Conservation (phyloP, 306 rosid genomes). For the Malus sieversii region DNA sequence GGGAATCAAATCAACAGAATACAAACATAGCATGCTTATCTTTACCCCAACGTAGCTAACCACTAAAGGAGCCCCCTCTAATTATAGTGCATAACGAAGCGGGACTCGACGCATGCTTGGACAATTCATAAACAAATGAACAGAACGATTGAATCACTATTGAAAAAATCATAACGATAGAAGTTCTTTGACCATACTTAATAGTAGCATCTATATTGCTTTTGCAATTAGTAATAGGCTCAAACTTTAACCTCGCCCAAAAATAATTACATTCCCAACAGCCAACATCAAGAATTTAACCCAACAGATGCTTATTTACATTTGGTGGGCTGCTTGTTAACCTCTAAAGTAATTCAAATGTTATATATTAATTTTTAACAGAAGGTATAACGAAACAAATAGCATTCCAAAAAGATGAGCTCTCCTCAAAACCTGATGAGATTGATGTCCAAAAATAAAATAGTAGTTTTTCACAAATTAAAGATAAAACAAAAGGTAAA, state of each 20-base stretch:
- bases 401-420: background rate
- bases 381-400: background rate
- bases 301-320: background rate
- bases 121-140: background rate
- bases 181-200: background rate
- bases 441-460: background rate
- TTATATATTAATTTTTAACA: background rate
- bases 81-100: background rate
- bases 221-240: background rate
- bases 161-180: background rate
- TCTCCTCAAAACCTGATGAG: background rate
- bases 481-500: background rate
- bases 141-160: background rate
- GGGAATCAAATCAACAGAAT: slow-evolving; percentile 12
- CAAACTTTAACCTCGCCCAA: background rate
- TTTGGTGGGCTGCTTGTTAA: background rate
- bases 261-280: background rate
- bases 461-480: background rate
- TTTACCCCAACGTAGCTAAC: background rate
- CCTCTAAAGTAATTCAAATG: background rate
- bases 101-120: background rate
- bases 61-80: background rate
- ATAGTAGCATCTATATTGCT: background rate
- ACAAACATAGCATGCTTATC: slow-evolving; percentile 1
- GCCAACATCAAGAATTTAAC: background rate